Evolutionary conservation across 2,329 filamentous ascomycete species (phyloP), one percentile per base, ranked within the genome.

Genomic region (Pestalotiopsis sp.): DNA sequence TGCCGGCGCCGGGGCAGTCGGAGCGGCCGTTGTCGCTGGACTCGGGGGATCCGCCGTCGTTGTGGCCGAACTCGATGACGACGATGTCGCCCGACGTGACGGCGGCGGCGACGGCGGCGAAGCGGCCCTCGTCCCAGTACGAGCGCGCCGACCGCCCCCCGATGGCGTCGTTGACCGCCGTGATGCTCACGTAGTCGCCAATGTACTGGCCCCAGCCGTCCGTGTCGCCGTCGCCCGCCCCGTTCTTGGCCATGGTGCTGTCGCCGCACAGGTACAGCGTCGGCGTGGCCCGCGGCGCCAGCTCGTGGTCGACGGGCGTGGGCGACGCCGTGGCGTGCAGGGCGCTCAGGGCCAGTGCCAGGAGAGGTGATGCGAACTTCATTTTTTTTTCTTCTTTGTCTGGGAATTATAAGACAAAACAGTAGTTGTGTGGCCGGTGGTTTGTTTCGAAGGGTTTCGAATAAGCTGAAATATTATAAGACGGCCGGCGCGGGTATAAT

Each of bases 51-150:
- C 89, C 88, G 58, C 89, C 90, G 75, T 92, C 91, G 77, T 92
- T 93, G 82, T 92, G 90, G 0, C 91, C 90, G 75, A 92, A 92
- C 74, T 91, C 89, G 69, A 92, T 91, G 68, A 92, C 82, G 11
- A 92, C 89, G 73, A 87, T 88, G 80, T 92, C 90, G 69, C 87
- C 88, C 3, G 82, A 68, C 72, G 84, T 70, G 14, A 91, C 79
- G 1, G 81, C 72, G 49, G 80, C 76, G 68, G 85, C 83, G 68
- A 92, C 85, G 4, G 83, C 82, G 38, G 82, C 77, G 80, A 91
- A 92, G 58, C 86, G 87, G 52, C 86, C 86, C 78, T 92, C 89
- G 64, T 86, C 83, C 7, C 84, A 88, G 80, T 85, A 92, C 66
- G 86, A 89, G 70, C 90, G 86, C 4, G 89, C 88, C 59, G 86